Evolutionary conservation across 2,329 filamentous ascomycete species (phyloP).

Genomic region (Colletotrichum cereale): DNA sequence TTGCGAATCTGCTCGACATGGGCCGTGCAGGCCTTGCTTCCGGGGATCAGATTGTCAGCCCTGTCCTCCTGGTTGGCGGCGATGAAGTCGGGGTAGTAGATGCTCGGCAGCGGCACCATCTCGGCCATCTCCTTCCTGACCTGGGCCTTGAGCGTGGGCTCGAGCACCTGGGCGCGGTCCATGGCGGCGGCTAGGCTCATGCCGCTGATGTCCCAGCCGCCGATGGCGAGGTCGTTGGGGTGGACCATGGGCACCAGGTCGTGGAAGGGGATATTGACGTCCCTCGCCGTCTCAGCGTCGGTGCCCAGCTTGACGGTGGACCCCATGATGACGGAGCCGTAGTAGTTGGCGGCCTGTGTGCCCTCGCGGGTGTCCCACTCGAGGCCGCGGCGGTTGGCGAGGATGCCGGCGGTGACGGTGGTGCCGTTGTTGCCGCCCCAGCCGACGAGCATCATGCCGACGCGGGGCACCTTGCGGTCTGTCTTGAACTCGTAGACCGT

Average conservation of each 20-base stretch:
- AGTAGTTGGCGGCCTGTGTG: conserved; percentile 90
- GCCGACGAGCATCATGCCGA: conserved; percentile 97
- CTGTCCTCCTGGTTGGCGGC: conserved; percentile 98
- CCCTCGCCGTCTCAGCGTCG: conserved; percentile 83
- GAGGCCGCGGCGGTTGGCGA: conserved; percentile 90
- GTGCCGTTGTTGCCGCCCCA: conserved; percentile 99
- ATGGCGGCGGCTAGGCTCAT: conserved; percentile 92
- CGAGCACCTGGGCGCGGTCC: conserved; percentile 95
- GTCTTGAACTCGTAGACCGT: conserved; percentile 98
- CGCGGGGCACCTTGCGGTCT: conserved; percentile 91
- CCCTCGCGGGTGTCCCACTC: conserved; percentile 96
- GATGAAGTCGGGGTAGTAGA: conserved; percentile 99
- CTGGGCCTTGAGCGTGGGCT: conserved; percentile 90
- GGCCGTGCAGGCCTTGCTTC: conserved; percentile 84
- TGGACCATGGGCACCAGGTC: conserved; percentile 96
- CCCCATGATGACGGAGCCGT: conserved; percentile 96
- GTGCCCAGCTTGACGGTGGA: conserved; percentile 97
- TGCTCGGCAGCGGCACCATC: conserved; percentile 90
- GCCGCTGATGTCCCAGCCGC: conserved; percentile 96
- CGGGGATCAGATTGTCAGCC: conserved; percentile 89
- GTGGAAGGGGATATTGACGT: conserved; percentile 97
- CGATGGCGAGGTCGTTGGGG: conserved; percentile 93
- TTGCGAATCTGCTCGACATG: conserved; percentile 94
- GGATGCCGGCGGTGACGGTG: conserved; percentile 95
- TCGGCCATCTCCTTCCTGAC: conserved; percentile 93